Conservation (phyloP, 345 rosid species). For the Arabis hirsuta region DNA sequence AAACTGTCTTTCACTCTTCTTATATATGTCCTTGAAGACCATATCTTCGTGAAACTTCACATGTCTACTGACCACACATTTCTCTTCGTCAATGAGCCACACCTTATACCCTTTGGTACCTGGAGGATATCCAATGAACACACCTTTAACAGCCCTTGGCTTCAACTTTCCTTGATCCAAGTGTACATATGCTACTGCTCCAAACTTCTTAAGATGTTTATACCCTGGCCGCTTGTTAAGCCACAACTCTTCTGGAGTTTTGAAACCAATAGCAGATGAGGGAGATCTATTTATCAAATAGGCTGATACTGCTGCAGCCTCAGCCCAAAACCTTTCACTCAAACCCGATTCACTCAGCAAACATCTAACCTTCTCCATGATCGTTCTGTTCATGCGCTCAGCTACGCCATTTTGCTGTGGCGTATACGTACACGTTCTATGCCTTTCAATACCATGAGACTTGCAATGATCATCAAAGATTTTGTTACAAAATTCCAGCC, state of each 20-base stretch:
- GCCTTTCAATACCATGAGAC: no score
- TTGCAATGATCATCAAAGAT: no score
- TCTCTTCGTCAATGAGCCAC: fast-evolving
- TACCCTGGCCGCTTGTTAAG: background rate
- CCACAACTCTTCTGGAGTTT: background rate
- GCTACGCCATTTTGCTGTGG: no score
- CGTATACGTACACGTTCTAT: no score
- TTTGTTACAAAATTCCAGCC: no score
- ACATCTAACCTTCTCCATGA: no score
- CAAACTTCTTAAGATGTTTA: background rate
- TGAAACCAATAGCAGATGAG: background rate
- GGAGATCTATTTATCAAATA: background rate
- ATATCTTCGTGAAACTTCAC: background rate
- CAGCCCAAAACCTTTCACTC: no score
- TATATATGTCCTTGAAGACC: background rate
- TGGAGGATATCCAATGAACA: background rate
- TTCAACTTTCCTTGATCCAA: background rate
- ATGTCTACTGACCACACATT: background rate
- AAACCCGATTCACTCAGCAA: no score
- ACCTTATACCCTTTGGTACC: background rate
- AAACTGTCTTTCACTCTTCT: no score
- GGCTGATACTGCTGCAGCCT: background rate
- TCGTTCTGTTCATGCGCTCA: no score
- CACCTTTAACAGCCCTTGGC: fast-evolving
- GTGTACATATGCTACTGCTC: background rate